Evolutionary conservation across 2,329 filamentous ascomycete genomes (phyloP).

Genomic region (Lachnellula suecica): DNA sequence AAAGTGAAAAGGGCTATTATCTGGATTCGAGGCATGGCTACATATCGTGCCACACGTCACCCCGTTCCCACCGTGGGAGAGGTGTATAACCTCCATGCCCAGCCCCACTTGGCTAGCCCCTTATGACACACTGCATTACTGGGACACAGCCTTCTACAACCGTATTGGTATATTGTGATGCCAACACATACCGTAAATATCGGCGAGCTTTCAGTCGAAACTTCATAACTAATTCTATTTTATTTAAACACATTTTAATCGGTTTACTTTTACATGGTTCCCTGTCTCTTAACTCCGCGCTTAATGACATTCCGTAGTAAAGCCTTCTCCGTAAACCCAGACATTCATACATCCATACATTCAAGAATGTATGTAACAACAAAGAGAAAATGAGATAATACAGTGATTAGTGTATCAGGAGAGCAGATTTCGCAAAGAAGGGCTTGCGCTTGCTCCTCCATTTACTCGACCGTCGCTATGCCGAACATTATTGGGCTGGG

Average conservation of each 20-base stretch:
- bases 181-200: not conserved
- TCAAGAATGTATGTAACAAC: not conserved
- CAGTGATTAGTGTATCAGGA: constrained; percentile 44
- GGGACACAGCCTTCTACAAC: no score
- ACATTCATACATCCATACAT: no score
- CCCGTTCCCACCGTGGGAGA: no score
- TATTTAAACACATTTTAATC: not conserved
- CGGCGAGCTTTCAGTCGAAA: no score
- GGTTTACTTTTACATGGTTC: constrained; percentile 5
- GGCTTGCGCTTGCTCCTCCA: constrained; percentile 55
- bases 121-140: no score
- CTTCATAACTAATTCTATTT: not conserved
- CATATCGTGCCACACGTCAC: no score
- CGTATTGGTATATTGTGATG: not conserved
- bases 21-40: no score
- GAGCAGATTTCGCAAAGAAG: constrained; percentile 72
- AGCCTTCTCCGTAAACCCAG: no score
- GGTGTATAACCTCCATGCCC: no score
- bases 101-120: no score
- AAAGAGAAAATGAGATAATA: constrained; percentile 1
- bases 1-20: no score
- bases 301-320: constrained; percentile 7
- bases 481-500: constrained; percentile 27
- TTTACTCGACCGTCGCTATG: constrained; percentile 43
- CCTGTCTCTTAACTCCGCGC: constrained; percentile 18